Evolutionary conservation across 164 flowering plant genomes (phyloP).

Genomic region (Sextonia rubra): DNA sequence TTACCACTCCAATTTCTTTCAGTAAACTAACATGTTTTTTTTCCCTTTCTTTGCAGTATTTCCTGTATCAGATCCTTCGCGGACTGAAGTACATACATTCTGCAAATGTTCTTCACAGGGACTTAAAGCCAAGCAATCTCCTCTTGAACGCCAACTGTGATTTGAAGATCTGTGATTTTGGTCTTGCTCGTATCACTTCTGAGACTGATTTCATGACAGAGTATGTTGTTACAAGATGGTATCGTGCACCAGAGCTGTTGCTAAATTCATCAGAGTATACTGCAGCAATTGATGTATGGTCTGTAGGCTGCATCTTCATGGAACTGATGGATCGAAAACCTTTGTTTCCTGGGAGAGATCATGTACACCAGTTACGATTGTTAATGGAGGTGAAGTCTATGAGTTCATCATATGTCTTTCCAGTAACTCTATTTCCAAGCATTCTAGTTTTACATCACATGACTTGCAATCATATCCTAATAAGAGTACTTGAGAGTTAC

Average conservation of each 20-base stretch:
- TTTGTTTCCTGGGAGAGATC: slow-evolving; percentile 94
- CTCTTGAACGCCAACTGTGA: slow-evolving; percentile 98
- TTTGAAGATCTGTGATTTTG: slow-evolving; percentile 96
- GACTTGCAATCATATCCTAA: no score
- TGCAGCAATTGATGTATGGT: slow-evolving; percentile 99
- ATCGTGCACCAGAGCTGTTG: slow-evolving; percentile 90
- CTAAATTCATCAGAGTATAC: slow-evolving; percentile 93
- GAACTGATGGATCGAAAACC: slow-evolving; percentile 96
- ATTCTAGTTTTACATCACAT: background rate
- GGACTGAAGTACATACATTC: slow-evolving; percentile 97
- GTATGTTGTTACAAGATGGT: slow-evolving; percentile 99
- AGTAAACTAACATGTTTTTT: slow-evolving; percentile 2
- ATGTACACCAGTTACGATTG: slow-evolving; percentile 94
- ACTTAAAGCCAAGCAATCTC: slow-evolving; percentile 95
- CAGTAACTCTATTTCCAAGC: slow-evolving; percentile 1
- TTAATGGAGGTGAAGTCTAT: slow-evolving; percentile 71
- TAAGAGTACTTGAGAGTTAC: background rate
- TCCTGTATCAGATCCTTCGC: slow-evolving; percentile 92
- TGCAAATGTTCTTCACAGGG: slow-evolving; percentile 96
- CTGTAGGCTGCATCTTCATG: slow-evolving; percentile 98
- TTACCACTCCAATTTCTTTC: background rate
- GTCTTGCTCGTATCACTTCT: slow-evolving; percentile 91
- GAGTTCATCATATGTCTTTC: background rate
- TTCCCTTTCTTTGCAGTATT: slow-evolving; percentile 56
- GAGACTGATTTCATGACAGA: slow-evolving; percentile 98